A percentile compares a stretch with the other conserved stretches of the same genome.
phyloP scores from a whole-genome alignment of 1,139 yeast species.

The Saccharomyces hybrid region DNA sequence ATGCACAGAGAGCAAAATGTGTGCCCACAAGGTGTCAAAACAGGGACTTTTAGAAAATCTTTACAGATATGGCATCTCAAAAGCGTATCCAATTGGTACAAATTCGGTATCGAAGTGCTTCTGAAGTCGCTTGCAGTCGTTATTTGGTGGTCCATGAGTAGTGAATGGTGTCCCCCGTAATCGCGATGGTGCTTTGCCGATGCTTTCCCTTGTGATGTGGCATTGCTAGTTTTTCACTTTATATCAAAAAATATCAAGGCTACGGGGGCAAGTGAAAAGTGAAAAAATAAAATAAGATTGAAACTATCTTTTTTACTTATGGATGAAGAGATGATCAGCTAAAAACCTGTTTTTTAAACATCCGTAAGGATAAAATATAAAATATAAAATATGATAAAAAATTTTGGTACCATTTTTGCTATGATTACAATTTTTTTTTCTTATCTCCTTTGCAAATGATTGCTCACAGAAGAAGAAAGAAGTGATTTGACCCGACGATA shows the following conservation, averaged over 20 bases:
- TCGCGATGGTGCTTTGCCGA: neutral
- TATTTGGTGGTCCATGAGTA: slow-evolving; percentile 21
- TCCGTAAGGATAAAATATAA: neutral
- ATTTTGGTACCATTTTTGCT: neutral
- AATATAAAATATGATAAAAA: neutral
- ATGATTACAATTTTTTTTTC: neutral
- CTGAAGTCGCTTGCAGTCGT: slow-evolving; percentile 72
- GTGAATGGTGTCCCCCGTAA: neutral
- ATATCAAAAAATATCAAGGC: neutral
- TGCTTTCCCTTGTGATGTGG: neutral
- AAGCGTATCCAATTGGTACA: slow-evolving; percentile 58
- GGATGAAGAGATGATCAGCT: neutral
- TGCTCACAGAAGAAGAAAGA: neutral
- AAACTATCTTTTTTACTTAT: neutral
- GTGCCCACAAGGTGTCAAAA: slow-evolving; percentile 78
- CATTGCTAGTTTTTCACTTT: neutral
- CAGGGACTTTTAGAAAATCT: slow-evolving; percentile 75
- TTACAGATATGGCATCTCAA: slow-evolving; percentile 89
- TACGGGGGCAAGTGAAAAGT: neutral
- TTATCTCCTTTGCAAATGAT: neutral
- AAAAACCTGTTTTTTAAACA: neutral
- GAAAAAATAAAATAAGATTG: neutral
- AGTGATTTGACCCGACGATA: neutral
- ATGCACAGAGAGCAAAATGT: slow-evolving; percentile 89
- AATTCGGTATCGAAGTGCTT: slow-evolving; percentile 43